Base-by-base conservation (phyloP, 768 basidiomycete species). In the Termitomyces sp. region DNA sequence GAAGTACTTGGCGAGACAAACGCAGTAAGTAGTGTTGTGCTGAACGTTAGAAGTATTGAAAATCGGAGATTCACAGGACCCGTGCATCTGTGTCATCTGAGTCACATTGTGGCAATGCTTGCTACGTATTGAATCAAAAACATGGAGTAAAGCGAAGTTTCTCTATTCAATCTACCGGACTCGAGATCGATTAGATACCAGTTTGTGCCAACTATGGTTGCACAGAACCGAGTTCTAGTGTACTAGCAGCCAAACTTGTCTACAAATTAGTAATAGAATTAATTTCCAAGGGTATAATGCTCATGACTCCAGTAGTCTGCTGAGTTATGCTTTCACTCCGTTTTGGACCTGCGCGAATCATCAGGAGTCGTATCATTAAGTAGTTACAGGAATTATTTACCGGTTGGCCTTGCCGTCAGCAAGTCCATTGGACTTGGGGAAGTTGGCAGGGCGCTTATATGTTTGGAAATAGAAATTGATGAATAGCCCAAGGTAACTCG, bases 391-490 rank as follows among this genome's bases (percentile, higher is more conserved):
- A 67, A 66, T 27, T n/a, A n/a, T n/a, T n/a, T 31, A 73, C 70
- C 77, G 74, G 51, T 76, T 75, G 3, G 76, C 76, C 38, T 73
- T 65, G 50, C 81, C 81, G 46, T 80, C 78, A 9, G 71, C 66
- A 50, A 67, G 60, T 32, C 72, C 73, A 67, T 81, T 83, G 29
- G 70, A 71, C 63, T 76, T 72, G 25, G 50, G 57, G 61, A 63
- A 11, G 27, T 22, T 59, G 45, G 54, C 68, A 32, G 86, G 81
- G 67, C 85, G 86, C 75, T 85, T 85, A 76, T 91, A 91, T 27
- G 89, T 91, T 69, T 87, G 83, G 65, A 92, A 79, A 73, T 94
- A 94, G 74, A 94, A 94, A 70, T 93, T 91, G 79, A 98, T 92
- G 80, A 99, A 98, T 55, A 99, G 83, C 63, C 86, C 82, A 51